Base-by-base conservation (phyloP, 257 asterid species). In the Fraxinus americana region DNA sequence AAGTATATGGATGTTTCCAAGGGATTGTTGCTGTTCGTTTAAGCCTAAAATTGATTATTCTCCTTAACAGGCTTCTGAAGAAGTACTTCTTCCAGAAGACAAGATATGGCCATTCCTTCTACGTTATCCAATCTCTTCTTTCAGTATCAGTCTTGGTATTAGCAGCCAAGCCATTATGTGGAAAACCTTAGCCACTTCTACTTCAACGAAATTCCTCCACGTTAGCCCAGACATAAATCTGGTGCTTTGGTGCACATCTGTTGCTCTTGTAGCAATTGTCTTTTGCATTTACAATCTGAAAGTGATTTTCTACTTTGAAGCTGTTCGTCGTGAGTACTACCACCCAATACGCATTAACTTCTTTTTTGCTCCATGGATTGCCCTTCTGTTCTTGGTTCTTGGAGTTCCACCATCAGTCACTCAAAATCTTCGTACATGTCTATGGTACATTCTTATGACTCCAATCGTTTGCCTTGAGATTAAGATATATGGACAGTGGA, bases 401-500 rank as follows among this genome's bases (percentile, higher is more conserved):
- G 39, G 39, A 36, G 35, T 94, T 41, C 99, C 99, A 32, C 88
- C 93, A 0, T 72, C 85, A 0, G 54, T 92, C 2, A 35, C 88
- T 25, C 67, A 81, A 67, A 72, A 83, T 19, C 84, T 87, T 3
- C 92, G 83, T 12, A 7, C 70, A 0, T 85, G 83, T 19, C 30
- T 89, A 0, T 94, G 98, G 98, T 92, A 92, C 74, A 9, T 87
- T 23, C 88, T 92, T 12, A 94, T 92, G 99, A 41, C 92, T 0
- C 99, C 99, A 1, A 71, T 94, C 2, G 78, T 89, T 4, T 77
- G 75, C 52, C 82, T 92, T 7, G 98, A 95, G 89, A 76, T 95
- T 21, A 95, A 95, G 81, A 87, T 95, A 35, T 95, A 95, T 70
- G 98, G 99, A 5, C 98, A 90, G 79, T 95, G 99, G 99, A 36